phyloP scores from a whole-genome alignment of 768 basidiomycete genomes.

The Xerocomus spinulosus region DNA sequence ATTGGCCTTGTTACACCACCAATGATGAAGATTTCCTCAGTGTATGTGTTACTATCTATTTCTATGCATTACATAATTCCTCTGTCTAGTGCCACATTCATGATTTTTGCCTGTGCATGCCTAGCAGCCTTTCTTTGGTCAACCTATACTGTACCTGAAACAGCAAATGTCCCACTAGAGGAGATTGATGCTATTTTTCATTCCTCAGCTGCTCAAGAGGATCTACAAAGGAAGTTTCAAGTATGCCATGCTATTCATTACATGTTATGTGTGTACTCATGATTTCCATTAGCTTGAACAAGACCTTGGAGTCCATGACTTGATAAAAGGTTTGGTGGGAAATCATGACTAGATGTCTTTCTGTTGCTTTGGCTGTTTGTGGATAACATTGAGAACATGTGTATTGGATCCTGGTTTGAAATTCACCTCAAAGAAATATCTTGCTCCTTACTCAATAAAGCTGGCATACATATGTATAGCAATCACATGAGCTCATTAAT shows the following conservation, averaged over 20 bases:
- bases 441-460: no score
- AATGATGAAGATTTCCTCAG: slow-evolving; percentile 55
- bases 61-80: neutral
- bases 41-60: slow-evolving; percentile 35
- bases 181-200: slow-evolving; percentile 70
- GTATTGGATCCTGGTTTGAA: no score
- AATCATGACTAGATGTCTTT: slow-evolving; percentile 8
- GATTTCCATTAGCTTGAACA: slow-evolving; percentile 46
- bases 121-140: slow-evolving; percentile 68
- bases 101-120: slow-evolving; percentile 61
- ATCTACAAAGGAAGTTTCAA: slow-evolving; percentile 46
- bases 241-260: slow-evolving; percentile 29
- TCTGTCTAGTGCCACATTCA: slow-evolving; percentile 55
- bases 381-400: no score
- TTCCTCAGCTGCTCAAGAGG: slow-evolving; percentile 53
- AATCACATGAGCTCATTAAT: no score
- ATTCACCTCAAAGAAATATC: no score
- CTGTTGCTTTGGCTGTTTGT: neutral
- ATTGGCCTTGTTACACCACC: slow-evolving; percentile 72
- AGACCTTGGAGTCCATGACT: slow-evolving; percentile 47
- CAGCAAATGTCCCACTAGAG: slow-evolving; percentile 69
- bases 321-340: slow-evolving; percentile 38
- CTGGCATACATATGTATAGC: no score
- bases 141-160: slow-evolving; percentile 67
- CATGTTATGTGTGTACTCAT: neutral